Percentiles rank a stretch among this genome's conserved stretches.
These are phyloP conservation scores for Claviceps arundinis DNA, from an alignment of 2,329 filamentous ascomycete species.

Conservation along the genomic window DNA sequence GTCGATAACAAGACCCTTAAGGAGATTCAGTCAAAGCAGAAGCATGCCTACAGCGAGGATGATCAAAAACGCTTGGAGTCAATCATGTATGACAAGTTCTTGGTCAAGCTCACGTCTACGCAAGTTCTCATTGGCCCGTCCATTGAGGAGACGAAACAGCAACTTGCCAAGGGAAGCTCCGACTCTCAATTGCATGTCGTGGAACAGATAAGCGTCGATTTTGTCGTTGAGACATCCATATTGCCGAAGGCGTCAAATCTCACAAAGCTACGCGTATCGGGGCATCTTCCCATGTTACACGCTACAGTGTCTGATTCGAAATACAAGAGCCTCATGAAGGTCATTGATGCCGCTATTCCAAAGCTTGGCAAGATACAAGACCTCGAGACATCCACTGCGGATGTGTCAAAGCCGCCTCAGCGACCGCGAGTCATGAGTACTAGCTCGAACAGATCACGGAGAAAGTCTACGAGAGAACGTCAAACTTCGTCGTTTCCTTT, in stretches of 20 bases:
- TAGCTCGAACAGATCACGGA: conserved; percentile 31
- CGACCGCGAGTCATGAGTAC: conserved; percentile 34
- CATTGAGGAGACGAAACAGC: conserved; percentile 75
- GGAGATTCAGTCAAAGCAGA: conserved; percentile 83
- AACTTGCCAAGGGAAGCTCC: conserved; percentile 56
- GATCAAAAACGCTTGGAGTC: conserved; percentile 81
- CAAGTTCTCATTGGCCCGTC: conserved; percentile 92
- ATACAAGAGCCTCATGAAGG: conserved; percentile 91
- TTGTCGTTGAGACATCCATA: conserved; percentile 91
- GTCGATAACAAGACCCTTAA: conserved; percentile 84
- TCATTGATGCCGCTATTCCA: conserved; percentile 90
- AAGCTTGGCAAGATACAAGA: conserved; percentile 45
- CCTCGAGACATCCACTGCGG: conserved; percentile 12
- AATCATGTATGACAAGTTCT: conserved; percentile 95
- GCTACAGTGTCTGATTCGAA: conserved; percentile 87
- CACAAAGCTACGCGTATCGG: conserved; percentile 81
- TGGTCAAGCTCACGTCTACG: conserved; percentile 83
- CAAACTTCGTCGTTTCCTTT: conserved; percentile 65
- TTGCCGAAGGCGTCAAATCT: conserved; percentile 90
- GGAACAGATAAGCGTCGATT: conserved; percentile 94
- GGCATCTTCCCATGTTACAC: conserved; percentile 82
- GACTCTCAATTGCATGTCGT: conserved; percentile 74
- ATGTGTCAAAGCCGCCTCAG: conserved; percentile 13
- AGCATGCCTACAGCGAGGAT: conserved; percentile 71
- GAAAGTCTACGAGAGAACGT: conserved; percentile 33